Base-by-base conservation (phyloP, 306 rosid species). In the Trifolium repens region DNA sequence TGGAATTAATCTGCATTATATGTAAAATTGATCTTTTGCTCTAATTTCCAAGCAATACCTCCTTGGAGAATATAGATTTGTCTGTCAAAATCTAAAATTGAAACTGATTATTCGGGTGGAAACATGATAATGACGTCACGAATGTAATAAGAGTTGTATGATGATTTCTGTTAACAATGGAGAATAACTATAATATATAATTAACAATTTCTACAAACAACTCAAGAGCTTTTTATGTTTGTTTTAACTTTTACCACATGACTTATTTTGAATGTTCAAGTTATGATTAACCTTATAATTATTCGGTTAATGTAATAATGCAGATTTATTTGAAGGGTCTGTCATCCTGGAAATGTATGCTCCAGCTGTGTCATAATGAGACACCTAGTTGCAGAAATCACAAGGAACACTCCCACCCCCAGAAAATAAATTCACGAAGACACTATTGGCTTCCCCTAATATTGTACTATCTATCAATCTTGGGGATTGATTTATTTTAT, bases 321-420 rank as follows among this genome's bases (percentile, higher is more conserved):
- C 42, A 70, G 73, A 66, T 55, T 40, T 53, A 32, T 32, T 32
- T 59, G 72, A 49, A n/a, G 72, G 71, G 76, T 55, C 69, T 57
- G 54, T 34, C 52, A 30, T 55, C 39, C 24, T 44, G 64, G 49
- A 30, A 60, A 55, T 61, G 14, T 73, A 42, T 42, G 66, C 66
- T 9, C 85, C 79, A 14, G 49, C 43, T 52, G 71, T 72, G 53
- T 47, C 74, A 54, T 76, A 78, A 77, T 27, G 66, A 74, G 19
- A 70, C 50, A 81, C 19, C 73, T 68, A 16, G 81, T 13, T 64
- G 73, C 68, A 9, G 62, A 74, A 62, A 66, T 46, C 70, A 27
- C 49, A 40, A 37, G 78, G 80, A 71, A 62, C 27, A 5, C 32
- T 15, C 34, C 13, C 27, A 12, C 22, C 17, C 37, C 0, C 8